Percentiles rank a stretch among this genome's conserved stretches.
phyloP scores from a whole-genome alignment of 306 rosid genomes.

The Dryas drummondii region DNA sequence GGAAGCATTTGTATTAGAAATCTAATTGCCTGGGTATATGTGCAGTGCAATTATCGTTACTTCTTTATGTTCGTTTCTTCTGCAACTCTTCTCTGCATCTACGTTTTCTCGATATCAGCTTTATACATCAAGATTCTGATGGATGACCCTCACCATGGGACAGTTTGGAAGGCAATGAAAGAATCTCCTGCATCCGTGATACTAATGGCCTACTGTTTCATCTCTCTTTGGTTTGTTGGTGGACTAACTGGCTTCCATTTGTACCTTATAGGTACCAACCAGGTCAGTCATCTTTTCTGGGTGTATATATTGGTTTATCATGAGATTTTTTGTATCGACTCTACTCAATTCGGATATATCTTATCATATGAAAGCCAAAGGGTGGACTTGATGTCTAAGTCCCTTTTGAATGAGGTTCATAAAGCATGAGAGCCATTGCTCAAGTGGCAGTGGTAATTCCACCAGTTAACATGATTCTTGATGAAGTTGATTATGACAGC shows the following conservation, averaged over 20 bases:
- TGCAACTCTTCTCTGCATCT: slow-evolving; percentile 85
- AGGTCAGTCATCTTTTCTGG: slow-evolving; percentile 53
- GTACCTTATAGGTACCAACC: slow-evolving; percentile 85
- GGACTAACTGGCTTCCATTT: slow-evolving; percentile 90
- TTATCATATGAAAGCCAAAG: neutral
- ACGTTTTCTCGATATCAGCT: slow-evolving; percentile 78
- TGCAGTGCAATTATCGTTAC: slow-evolving; percentile 88
- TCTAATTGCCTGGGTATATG: slow-evolving; percentile 26
- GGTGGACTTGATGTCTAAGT: neutral
- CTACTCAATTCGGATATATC: neutral
- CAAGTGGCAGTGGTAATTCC: slow-evolving; percentile 1
- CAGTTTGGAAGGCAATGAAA: slow-evolving; percentile 88
- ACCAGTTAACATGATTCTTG: neutral
- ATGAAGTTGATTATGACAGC: neutral
- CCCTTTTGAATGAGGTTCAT: neutral
- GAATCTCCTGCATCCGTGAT: slow-evolving; percentile 87
- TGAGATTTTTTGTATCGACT: neutral
- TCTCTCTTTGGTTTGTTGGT: slow-evolving; percentile 92
- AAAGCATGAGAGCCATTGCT: neutral
- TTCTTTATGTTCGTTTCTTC: slow-evolving; percentile 90
- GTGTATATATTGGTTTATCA: slow-evolving; percentile 26
- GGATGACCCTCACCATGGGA: slow-evolving; percentile 48
- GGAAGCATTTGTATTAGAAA: neutral
- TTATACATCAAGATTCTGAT: slow-evolving; percentile 76
- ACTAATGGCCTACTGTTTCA: slow-evolving; percentile 77